Percentiles rank a stretch among this genome's conserved stretches.
phyloP scores from a whole-genome alignment of 306 rosid genomes.

The Inga oerstediana region DNA sequence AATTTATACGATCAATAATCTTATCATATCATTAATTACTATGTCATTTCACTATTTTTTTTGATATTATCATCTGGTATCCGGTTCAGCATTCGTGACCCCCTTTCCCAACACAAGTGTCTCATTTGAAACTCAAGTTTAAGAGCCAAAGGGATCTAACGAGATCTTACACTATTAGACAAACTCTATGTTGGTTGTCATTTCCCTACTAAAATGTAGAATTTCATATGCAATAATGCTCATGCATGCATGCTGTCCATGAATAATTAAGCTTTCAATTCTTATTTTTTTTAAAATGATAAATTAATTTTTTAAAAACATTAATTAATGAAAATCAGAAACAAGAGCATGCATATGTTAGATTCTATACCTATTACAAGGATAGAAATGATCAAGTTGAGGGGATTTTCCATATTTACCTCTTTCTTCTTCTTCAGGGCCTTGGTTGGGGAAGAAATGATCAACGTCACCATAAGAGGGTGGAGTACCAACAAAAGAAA shows the following conservation, averaged over 20 bases:
- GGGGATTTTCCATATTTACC: not conserved
- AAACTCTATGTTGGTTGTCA: too few species aligned
- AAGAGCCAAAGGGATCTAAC: too few species aligned
- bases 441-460: not conserved
- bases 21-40: too few species aligned
- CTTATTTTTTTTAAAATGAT: too few species aligned
- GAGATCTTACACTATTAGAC: too few species aligned
- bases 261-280: too few species aligned
- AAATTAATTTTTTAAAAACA: too few species aligned
- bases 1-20: too few species aligned
- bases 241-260: not conserved
- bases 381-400: not conserved
- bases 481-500: not conserved
- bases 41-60: not conserved
- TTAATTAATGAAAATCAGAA: not conserved
- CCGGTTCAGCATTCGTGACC: too few species aligned
- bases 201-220: not conserved
- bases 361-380: not conserved
- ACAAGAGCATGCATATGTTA: not conserved
- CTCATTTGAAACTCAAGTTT: too few species aligned
- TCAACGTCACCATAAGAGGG: not conserved
- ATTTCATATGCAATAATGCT: not conserved
- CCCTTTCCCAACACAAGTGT: too few species aligned
- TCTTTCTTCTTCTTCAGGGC: not conserved
- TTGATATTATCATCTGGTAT: too few species aligned